A percentile compares a stretch with the other conserved stretches of the same genome.
Conservation (phyloP, 768 basidiomycete species). For the Serpula lacrymans region DNA sequence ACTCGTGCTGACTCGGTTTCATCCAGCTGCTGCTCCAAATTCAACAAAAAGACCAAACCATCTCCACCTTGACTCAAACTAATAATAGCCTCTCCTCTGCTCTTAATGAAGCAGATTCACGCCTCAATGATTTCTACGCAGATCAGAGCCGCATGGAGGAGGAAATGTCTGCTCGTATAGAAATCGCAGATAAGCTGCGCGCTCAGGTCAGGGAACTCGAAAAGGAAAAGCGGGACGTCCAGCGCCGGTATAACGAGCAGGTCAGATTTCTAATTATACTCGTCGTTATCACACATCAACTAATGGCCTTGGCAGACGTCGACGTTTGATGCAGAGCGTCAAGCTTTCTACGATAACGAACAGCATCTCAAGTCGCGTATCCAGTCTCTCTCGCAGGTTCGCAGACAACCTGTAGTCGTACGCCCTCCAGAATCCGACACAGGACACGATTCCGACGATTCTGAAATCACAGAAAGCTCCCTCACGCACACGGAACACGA, state of each 20-base stretch:
- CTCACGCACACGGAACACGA: slow-evolving; percentile 34
- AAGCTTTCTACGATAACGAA: slow-evolving; percentile 90
- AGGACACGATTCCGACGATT: slow-evolving; percentile 40
- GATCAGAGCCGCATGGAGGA: slow-evolving; percentile 81
- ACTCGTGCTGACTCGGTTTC: slow-evolving; percentile 8
- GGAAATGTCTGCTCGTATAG: slow-evolving; percentile 77
- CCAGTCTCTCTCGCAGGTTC: slow-evolving; percentile 68
- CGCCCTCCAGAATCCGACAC: slow-evolving; percentile 30
- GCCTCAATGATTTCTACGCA: slow-evolving; percentile 73
- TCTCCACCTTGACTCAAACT: slow-evolving; percentile 57
- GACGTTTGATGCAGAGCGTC: slow-evolving; percentile 89
- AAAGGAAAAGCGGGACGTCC: slow-evolving; percentile 81
- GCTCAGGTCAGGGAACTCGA: slow-evolving; percentile 81
- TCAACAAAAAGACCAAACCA: slow-evolving; percentile 75
- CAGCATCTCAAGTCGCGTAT: slow-evolving; percentile 91
- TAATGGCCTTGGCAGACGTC: slow-evolving; percentile 48
- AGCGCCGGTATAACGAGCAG: slow-evolving; percentile 87
- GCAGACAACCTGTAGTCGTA: slow-evolving; percentile 47
- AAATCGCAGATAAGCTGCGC: slow-evolving; percentile 79
- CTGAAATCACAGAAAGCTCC: slow-evolving; percentile 18
- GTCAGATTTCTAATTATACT: slow-evolving; percentile 34
- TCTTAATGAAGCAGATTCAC: slow-evolving; percentile 64
- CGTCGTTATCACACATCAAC: slow-evolving; percentile 13
- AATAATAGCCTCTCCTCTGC: slow-evolving; percentile 63
- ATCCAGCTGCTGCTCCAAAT: slow-evolving; percentile 71